phyloP scores from a whole-genome alignment of 768 basidiomycete genomes.

The Agaricus blazei region DNA sequence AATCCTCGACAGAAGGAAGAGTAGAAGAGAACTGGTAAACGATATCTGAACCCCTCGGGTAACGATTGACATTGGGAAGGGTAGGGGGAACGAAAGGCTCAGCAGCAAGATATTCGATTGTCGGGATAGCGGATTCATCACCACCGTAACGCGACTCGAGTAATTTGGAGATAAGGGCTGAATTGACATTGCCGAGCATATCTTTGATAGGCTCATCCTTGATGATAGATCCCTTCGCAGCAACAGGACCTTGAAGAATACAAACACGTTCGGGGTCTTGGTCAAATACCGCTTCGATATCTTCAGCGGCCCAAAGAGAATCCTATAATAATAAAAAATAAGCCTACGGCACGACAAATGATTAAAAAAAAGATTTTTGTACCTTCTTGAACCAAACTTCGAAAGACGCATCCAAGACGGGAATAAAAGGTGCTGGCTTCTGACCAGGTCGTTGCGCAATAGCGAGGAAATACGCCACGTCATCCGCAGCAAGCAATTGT shows the following conservation, averaged over 20 bases:
- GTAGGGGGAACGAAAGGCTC: slow-evolving; percentile 29
- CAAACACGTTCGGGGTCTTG: slow-evolving; percentile 98
- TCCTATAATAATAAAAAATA: slow-evolving; percentile 55
- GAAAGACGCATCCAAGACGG: slow-evolving; percentile 87
- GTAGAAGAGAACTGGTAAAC: slow-evolving; percentile 45
- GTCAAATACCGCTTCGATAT: slow-evolving; percentile 98
- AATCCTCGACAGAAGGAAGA: slow-evolving; percentile 59
- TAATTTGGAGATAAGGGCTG: slow-evolving; percentile 70
- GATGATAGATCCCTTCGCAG: slow-evolving; percentile 77
- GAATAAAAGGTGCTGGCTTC: slow-evolving; percentile 98
- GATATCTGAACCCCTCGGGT: slow-evolving; percentile 37
- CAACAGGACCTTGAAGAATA: slow-evolving; percentile 95
- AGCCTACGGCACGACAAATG: slow-evolving; percentile 6
- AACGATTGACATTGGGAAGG: slow-evolving; percentile 36
- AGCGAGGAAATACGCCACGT: slow-evolving; percentile 92
- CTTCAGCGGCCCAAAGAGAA: slow-evolving; percentile 96
- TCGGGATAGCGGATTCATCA: slow-evolving; percentile 71
- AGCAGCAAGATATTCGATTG: slow-evolving; percentile 74
- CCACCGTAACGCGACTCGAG: slow-evolving; percentile 74
- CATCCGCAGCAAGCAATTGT: slow-evolving; percentile 89
- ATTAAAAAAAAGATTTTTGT: no score
- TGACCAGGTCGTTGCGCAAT: slow-evolving; percentile 95
- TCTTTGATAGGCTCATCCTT: slow-evolving; percentile 96
- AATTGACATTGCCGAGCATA: slow-evolving; percentile 83
- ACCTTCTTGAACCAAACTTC: slow-evolving; percentile 99